Conservation (phyloP, 345 rosid genomes). For the Populus simonii region DNA sequence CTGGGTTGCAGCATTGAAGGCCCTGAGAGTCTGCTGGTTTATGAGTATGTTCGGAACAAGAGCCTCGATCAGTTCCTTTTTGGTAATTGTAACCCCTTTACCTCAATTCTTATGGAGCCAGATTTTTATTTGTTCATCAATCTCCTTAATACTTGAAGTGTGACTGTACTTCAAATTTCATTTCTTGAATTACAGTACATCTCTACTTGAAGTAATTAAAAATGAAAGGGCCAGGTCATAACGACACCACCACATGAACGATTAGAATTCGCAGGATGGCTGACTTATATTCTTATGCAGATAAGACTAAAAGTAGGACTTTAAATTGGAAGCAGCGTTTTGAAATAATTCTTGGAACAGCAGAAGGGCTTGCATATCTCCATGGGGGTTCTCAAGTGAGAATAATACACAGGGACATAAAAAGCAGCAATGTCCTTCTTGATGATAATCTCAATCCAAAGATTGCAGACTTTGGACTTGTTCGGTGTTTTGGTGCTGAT, state of each 20-base stretch:
- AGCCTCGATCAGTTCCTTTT: constrained; percentile 55
- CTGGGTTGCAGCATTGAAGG: constrained; percentile 63
- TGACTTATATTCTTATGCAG: constrained; percentile 22
- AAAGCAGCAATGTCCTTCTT: constrained; percentile 52
- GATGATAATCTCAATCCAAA: constrained; percentile 43
- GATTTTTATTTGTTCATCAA: no score
- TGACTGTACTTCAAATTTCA: no score
- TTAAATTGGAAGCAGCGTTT: constrained; percentile 44
- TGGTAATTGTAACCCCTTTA: constrained; percentile 28
- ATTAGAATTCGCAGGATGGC: no score
- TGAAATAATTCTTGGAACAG: constrained; percentile 41
- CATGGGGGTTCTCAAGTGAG: constrained; percentile 43
- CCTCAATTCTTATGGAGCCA: neutral
- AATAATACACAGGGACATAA: constrained; percentile 54
- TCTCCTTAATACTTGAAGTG: no score
- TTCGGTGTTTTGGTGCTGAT: constrained; percentile 42
- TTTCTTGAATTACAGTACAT: no score
- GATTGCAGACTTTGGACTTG: constrained; percentile 59
- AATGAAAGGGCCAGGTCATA: no score
- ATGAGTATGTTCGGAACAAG: constrained; percentile 47
- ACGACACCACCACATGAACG: no score
- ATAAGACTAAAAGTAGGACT: constrained; percentile 17
- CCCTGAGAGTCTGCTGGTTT: constrained; percentile 58
- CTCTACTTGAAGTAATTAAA: no score
- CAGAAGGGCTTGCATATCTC: constrained; percentile 53